Conservation (phyloP, 371 early-diverging fungal genomes). For the Racocetra persica region DNA sequence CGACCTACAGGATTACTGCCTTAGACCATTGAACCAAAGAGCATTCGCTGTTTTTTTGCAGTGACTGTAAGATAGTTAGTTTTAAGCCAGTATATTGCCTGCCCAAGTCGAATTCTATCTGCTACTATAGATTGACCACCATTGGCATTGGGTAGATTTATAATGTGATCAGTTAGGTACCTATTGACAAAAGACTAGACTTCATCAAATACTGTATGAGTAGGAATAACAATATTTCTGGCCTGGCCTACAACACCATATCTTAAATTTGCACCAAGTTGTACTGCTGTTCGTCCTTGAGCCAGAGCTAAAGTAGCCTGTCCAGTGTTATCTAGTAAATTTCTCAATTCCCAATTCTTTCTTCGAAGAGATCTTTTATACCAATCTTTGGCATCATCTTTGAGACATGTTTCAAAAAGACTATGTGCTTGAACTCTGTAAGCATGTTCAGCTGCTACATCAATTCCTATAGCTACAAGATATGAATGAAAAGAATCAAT, state of each 20-base stretch:
- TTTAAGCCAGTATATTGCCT: background rate
- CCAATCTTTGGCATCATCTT: conserved; percentile 30
- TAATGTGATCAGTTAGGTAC: conserved; percentile 11
- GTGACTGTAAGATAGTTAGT: conserved; percentile 10
- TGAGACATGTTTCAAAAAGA: conserved; percentile 17
- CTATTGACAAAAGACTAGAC: conserved; percentile 28
- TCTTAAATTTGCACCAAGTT: no score
- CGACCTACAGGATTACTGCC: conserved; percentile 29
- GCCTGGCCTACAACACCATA: background rate
- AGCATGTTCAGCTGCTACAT: background rate
- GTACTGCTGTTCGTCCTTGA: conserved; percentile 9
- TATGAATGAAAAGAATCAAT: conserved; percentile 2
- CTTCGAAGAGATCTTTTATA: conserved; percentile 19
- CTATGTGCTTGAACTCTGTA: conserved; percentile 4
- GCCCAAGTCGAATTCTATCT: conserved; percentile 19
- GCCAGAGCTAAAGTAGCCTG: background rate
- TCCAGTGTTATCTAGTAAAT: conserved; percentile 25
- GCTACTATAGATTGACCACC: conserved; percentile 4
- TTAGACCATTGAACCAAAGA: conserved; percentile 37
- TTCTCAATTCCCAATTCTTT: conserved; percentile 35
- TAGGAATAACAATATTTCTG: conserved; percentile 18
- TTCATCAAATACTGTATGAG: conserved; percentile 37
- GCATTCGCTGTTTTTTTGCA: conserved; percentile 12
- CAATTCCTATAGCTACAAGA: background rate
- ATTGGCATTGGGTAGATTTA: conserved; percentile 31